Evolutionary conservation across 2,329 filamentous ascomycete species (phyloP), one percentile per base, ranked within the genome.

Genomic region (Didymella glomerata): DNA sequence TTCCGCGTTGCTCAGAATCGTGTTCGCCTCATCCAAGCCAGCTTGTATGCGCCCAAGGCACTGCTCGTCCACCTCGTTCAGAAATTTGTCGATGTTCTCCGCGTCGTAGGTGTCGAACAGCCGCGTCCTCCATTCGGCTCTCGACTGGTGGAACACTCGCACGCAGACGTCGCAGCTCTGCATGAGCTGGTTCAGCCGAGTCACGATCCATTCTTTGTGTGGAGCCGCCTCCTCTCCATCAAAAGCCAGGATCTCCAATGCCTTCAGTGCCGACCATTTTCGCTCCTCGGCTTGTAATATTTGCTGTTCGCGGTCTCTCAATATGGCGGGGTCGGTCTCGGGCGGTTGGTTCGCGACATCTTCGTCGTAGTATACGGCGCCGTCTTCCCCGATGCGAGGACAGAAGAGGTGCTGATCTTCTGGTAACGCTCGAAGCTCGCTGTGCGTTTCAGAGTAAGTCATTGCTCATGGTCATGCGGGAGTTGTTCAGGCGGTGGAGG

Each of bases 131-230:
- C 83, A 75, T 49, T 79, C 75, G 3, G 68, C 67, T 40, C 81
- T 70, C 8, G 76, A 75, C 48, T 80, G 77, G 66, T 84, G 80
- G 57, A 79, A 84, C 25, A 81, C 76, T 18, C 81, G 76, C 28
- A 83, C 77, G 67, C 82, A 84, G 62, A 83, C 77, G 60, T 83
- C 81, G 65, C 82, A 84, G 49, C 75, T 76, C 34, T 69, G 74
- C 67, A 84, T 77, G 60, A 82, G 78, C 14, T 63, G 63, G 45
- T 75, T 68, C 55, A 83, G 68, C n/a, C 76, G 68, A 9, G 69
- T 65, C 48, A 75, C 73, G 25, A 83, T 67, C 69, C 76, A 78
- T 52, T 76, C 68, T 52, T 80, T 77, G 60, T 79, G 79, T 41
- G 72, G 68, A 34, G 68, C 66, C n/a, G 81, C 82, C 55, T 82